phyloP scores from a whole-genome alignment of 1,284 basidiomycete genomes.

The Ceratobasidium papillatum region DNA sequence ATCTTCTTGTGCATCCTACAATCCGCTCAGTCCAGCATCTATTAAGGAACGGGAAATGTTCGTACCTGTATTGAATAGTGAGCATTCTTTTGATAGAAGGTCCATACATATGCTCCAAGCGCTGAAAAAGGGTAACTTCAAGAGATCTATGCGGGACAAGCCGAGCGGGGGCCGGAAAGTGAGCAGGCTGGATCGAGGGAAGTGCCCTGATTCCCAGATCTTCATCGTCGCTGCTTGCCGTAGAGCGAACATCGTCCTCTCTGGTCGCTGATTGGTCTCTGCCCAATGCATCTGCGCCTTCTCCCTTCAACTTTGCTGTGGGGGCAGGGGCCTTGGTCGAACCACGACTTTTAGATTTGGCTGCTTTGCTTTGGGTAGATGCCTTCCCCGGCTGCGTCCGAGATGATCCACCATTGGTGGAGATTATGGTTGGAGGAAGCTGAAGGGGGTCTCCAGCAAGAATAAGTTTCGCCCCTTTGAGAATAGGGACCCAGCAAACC shows the following conservation, averaged over 20 bases:
- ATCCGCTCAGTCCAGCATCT: slow-evolving; percentile 10
- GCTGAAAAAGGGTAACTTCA: slow-evolving; percentile 90
- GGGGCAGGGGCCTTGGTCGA: not conserved
- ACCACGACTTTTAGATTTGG: slow-evolving; percentile 45
- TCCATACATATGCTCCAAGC: slow-evolving; percentile 89
- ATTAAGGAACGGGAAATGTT: slow-evolving; percentile 35
- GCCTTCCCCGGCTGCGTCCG: slow-evolving; percentile 19
- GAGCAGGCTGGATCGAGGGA: not conserved
- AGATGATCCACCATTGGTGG: slow-evolving; percentile 51
- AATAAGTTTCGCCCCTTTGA: slow-evolving; percentile 88
- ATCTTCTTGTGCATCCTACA: slow-evolving; percentile 87
- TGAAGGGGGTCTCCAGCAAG: slow-evolving; percentile 92
- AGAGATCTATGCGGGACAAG: slow-evolving; percentile 77
- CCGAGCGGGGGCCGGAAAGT: slow-evolving; percentile 2
- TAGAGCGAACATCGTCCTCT: slow-evolving; percentile 22
- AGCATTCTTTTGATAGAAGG: slow-evolving; percentile 85
- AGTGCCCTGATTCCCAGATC: not conserved
- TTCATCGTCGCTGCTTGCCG: slow-evolving; percentile 38
- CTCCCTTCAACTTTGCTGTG: not conserved
- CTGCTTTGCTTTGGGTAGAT: slow-evolving; percentile 26
- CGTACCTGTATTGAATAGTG: slow-evolving; percentile 83
- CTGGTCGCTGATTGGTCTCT: slow-evolving; percentile 18
- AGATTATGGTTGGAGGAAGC: slow-evolving; percentile 91
- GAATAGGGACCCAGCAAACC: slow-evolving; percentile 96
- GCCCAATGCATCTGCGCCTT: not conserved